These are phyloP conservation scores for Fraxinus excelsior DNA, from an alignment of 257 asterid genomes.

Conservation along the genomic window DNA sequence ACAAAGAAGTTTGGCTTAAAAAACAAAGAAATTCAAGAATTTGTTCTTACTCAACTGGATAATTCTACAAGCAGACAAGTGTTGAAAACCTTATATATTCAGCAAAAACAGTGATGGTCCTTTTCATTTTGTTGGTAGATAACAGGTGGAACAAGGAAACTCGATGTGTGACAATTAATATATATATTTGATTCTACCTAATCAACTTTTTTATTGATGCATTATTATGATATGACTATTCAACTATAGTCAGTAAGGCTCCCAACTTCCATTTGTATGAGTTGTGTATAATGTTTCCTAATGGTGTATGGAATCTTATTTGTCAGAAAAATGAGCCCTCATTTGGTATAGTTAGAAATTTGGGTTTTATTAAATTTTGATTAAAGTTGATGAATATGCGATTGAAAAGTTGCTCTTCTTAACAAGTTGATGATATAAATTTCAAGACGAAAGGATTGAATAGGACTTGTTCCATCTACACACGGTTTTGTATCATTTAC, in stretches of 20 bases:
- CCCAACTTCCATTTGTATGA: conserved; percentile 18
- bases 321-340: neutral
- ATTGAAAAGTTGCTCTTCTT: too few species aligned
- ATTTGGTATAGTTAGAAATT: too few species aligned
- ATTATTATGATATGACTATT: neutral
- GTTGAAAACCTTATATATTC: conserved; percentile 23
- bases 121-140: conserved; percentile 3
- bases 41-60: conserved; percentile 25
- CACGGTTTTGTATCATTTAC: too few species aligned
- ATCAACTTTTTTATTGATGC: neutral
- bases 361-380: too few species aligned
- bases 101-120: neutral
- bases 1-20: conserved; percentile 29
- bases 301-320: neutral
- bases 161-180: neutral
- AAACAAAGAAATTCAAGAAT: conserved; percentile 22
- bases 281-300: neutral
- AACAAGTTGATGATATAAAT: too few species aligned
- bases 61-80: conserved; percentile 11
- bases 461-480: too few species aligned
- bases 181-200: neutral
- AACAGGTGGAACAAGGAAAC: conserved; percentile 28
- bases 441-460: too few species aligned
- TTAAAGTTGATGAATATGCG: too few species aligned
- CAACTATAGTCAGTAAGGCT: neutral